Evolutionary conservation across 768 basidiomycete species (phyloP).

Genomic region (Mycena sanguinolenta): DNA sequence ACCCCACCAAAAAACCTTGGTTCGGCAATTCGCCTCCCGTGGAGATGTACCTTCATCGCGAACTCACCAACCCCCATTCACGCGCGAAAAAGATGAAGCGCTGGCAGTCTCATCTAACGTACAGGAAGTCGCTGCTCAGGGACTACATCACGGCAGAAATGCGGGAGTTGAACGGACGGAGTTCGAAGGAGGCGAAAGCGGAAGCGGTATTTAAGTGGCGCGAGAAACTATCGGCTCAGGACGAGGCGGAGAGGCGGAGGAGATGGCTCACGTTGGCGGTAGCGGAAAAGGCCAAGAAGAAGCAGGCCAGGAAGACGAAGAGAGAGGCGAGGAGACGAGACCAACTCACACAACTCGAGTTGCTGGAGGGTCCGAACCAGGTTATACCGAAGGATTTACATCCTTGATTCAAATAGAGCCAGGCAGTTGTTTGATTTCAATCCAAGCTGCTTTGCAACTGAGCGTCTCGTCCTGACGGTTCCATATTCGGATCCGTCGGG

Average conservation of each 20-base stretch:
- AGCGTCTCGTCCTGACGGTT: too few relatives aligned
- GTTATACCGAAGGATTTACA: slow-evolving; percentile 57
- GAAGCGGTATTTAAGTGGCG: slow-evolving; percentile 85
- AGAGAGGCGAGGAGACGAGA: slow-evolving; percentile 67
- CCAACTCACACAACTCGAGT: slow-evolving; percentile 66
- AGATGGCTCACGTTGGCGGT: slow-evolving; percentile 65
- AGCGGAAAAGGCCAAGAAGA: slow-evolving; percentile 66
- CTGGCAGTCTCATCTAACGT: slow-evolving; percentile 71
- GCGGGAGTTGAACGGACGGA: slow-evolving; percentile 70
- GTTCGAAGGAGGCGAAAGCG: slow-evolving; percentile 71
- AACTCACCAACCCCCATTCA: slow-evolving; percentile 86
- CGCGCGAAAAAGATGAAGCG: slow-evolving; percentile 86
- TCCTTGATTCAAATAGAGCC: not conserved
- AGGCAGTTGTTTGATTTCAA: not conserved
- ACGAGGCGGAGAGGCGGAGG: slow-evolving; percentile 72
- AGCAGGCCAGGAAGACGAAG: slow-evolving; percentile 66
- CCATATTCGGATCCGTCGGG: too few relatives aligned
- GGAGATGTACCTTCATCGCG: slow-evolving; percentile 74
- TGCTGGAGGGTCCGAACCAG: slow-evolving; percentile 71
- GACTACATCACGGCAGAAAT: slow-evolving; percentile 68
- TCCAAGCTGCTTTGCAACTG: not conserved
- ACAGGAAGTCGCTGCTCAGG: slow-evolving; percentile 63
- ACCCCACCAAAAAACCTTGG: slow-evolving; percentile 58
- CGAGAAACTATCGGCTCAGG: slow-evolving; percentile 67
- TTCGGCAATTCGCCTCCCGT: slow-evolving; percentile 70